Conservation (phyloP, 495 filamentous ascomycete genomes). For the Evansstolkia leycettana region DNA sequence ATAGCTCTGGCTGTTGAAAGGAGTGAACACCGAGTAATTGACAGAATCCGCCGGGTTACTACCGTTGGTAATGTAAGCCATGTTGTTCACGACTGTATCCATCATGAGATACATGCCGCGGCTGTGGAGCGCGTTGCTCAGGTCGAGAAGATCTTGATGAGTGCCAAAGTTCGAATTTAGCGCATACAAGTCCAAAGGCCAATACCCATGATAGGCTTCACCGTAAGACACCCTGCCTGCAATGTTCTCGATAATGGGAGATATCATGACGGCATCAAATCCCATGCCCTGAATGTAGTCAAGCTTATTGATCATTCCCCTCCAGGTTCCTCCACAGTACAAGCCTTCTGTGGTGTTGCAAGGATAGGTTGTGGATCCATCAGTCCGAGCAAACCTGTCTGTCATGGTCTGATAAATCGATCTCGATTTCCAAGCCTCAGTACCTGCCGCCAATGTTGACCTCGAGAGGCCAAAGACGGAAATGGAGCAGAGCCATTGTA, state of each 20-base stretch:
- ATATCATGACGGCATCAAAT: slow-evolving; percentile 62
- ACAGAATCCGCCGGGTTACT: slow-evolving; percentile 17
- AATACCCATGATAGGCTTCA: slow-evolving; percentile 54
- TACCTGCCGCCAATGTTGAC: slow-evolving; percentile 5
- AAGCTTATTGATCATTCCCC: slow-evolving; percentile 44
- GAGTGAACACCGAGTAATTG: slow-evolving; percentile 43
- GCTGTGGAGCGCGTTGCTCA: slow-evolving; percentile 39
- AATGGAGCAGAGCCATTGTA: neutral
- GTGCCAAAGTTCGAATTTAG: slow-evolving; percentile 52
- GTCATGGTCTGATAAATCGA: slow-evolving; percentile 49
- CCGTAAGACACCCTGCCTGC: slow-evolving; percentile 30
- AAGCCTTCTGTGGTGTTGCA: slow-evolving; percentile 10
- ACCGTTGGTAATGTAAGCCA: slow-evolving; percentile 42
- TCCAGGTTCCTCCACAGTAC: slow-evolving; percentile 63
- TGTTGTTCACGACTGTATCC: slow-evolving; percentile 58
- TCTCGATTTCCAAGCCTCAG: slow-evolving; percentile 7
- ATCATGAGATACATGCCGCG: slow-evolving; percentile 59
- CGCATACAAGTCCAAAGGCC: slow-evolving; percentile 48
- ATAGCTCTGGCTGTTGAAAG: slow-evolving; percentile 45
- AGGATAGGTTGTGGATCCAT: slow-evolving; percentile 38
- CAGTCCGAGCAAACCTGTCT: slow-evolving; percentile 52
- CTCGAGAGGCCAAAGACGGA: neutral
- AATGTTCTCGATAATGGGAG: slow-evolving; percentile 47
- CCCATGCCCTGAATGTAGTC: slow-evolving; percentile 49
- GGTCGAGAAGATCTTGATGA: slow-evolving; percentile 40